A percentile compares a stretch with the other conserved stretches of the same genome.
Conservation (phyloP, 1,284 basidiomycete genomes). For the Garcileccinum viscosum region DNA sequence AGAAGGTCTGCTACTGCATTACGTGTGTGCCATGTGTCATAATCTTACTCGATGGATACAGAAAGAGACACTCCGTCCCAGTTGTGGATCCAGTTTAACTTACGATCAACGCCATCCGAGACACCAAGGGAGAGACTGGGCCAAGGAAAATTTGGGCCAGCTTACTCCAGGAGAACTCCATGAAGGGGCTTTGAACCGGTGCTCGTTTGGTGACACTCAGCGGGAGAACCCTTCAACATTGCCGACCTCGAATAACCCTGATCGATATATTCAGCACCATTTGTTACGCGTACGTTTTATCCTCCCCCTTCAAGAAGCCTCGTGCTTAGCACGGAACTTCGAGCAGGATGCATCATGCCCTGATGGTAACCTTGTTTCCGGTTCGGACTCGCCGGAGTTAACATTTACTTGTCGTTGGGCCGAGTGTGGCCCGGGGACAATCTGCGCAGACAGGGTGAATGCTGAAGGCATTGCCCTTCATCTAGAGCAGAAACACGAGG, state of each 20-base stretch:
- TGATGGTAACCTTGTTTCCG: neutral
- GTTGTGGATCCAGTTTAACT: no score
- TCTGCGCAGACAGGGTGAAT: constrained; percentile 9
- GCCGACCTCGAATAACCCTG: neutral
- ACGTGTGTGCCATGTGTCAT: no score
- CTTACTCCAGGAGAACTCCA: neutral
- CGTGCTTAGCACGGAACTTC: neutral
- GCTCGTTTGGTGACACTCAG: neutral
- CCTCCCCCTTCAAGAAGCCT: neutral
- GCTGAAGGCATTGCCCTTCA: constrained; percentile 3
- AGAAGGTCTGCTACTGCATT: neutral
- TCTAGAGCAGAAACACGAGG: constrained; percentile 1
- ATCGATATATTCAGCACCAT: no score
- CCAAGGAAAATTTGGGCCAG: neutral
- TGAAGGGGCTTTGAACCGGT: neutral
- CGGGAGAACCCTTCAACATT: neutral
- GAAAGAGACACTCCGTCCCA: neutral
- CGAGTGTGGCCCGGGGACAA: neutral
- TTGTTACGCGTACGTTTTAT: constrained; percentile 5
- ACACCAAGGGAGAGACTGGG: neutral
- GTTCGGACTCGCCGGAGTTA: neutral
- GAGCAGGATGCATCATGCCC: constrained; percentile 16
- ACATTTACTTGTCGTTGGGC: constrained; percentile 6
- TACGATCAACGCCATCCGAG: neutral
- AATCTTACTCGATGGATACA: neutral